Conservation (phyloP, 441 rosid species). For the Corymbia citriodora region DNA sequence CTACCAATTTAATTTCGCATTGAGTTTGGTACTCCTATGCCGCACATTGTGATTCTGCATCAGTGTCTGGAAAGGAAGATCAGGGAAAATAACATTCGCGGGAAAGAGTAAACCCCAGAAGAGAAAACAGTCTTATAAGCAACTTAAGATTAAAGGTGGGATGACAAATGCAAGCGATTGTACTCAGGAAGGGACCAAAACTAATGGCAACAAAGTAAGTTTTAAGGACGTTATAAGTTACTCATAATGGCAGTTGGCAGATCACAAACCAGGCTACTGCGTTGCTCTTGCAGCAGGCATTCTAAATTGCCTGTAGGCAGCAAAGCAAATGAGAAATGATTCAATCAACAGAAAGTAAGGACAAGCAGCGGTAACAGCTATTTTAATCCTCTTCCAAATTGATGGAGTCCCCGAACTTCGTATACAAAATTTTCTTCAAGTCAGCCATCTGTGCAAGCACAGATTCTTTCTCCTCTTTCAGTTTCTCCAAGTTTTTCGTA, state of each 20-base stretch:
- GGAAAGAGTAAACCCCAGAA: neutral
- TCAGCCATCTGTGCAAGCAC: constrained; percentile 59
- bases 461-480: constrained; percentile 67
- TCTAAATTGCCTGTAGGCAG: neutral
- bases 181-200: neutral
- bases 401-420: constrained; percentile 80
- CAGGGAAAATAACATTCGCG: neutral
- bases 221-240: neutral
- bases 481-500: constrained; percentile 47
- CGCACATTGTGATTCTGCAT: neutral
- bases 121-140: neutral
- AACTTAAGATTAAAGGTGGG: neutral
- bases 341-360: neutral
- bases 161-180: neutral
- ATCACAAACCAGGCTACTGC: neutral
- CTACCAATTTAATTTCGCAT: neutral
- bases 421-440: constrained; percentile 74
- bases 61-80: neutral
- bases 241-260: neutral
- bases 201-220: neutral
- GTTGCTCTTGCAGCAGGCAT: neutral
- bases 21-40: neutral
- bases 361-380: neutral
- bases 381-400: constrained; percentile 82
- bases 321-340: neutral